Evolutionary conservation across 306 rosid genomes (phyloP), one percentile per base, ranked within the genome.

Genomic region (Echinosophora koreensis): DNA sequence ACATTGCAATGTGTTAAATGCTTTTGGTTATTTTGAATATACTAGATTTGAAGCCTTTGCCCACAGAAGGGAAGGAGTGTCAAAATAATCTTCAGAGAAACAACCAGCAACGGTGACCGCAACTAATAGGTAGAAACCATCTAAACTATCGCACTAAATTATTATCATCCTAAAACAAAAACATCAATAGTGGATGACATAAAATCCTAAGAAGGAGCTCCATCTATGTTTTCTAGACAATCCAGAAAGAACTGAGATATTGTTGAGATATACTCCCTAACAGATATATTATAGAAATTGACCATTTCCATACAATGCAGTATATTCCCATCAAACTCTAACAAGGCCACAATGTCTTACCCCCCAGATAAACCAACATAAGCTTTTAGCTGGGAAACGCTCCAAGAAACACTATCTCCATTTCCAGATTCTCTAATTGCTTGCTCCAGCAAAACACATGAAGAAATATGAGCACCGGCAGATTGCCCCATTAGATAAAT

Each of bases 301-400:
- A 68, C 42, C 73, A 69, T 56, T 73, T 73, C 58, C 61, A 15
- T 14, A 28, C n/a, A 59, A 50, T 42, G 66, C 65, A 60, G 49
- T 65, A 64, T 32, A 73, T 8, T 65, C 47, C 22, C 14, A 39
- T 5, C 63, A 72, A 28, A 81, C 71, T 42, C 56, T 39, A 54
- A 70, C 35, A 63, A 78, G 41, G 50, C 35, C 61, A 47, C 4
- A 56, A 69, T 70, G 28, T 39, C 69, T 88, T 88, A 95, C 99
- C 99, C 97, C 84, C 99, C 99, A 42, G 97, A 95, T 88, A 95
- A 83, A 75, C 97, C 97, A 82, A 95, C 88, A 87, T 95, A 95
- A 67, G 93, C 88, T 82, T 91, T 92, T 75, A 95, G 50, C 86
- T 85, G 88, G 15, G 97, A 85, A 56, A 85, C 86, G 8, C 91